Percentiles rank a stretch among this genome's conserved stretches.
These are phyloP conservation scores for Cutaneotrichosporon sp. DNA, from an alignment of 1,284 basidiomycete genomes.

Conservation along the genomic window DNA sequence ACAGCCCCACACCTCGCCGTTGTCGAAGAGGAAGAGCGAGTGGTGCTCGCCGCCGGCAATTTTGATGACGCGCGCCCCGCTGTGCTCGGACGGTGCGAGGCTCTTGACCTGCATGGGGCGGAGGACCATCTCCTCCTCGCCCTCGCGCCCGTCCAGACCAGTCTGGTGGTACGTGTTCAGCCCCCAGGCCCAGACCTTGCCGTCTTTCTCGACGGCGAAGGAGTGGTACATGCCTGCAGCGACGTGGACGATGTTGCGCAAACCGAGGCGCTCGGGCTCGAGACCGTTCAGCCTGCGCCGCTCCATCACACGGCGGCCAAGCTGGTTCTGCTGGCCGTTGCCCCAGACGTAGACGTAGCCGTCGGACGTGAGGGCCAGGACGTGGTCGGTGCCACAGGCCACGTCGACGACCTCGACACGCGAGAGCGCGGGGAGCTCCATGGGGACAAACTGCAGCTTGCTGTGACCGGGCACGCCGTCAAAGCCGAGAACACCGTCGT, in stretches of 20 bases:
- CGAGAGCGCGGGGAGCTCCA: slow-evolving; percentile 47
- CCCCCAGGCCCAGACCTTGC: slow-evolving; percentile 86
- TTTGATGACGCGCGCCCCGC: slow-evolving; percentile 61
- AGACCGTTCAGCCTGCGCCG: slow-evolving; percentile 72
- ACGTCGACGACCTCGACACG: slow-evolving; percentile 60
- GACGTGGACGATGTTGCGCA: slow-evolving; percentile 70
- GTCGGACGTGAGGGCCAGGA: slow-evolving; percentile 75
- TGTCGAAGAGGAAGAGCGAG: slow-evolving; percentile 75
- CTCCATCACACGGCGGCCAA: slow-evolving; percentile 77
- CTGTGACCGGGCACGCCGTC: slow-evolving; percentile 55
- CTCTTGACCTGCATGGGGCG: slow-evolving; percentile 64
- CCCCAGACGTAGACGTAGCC: slow-evolving; percentile 75
- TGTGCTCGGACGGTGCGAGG: slow-evolving; percentile 63
- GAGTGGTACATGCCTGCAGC: slow-evolving; percentile 80
- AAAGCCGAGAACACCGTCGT: slow-evolving; percentile 82
- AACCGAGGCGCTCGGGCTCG: slow-evolving; percentile 67
- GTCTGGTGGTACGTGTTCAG: slow-evolving; percentile 72
- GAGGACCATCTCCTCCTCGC: slow-evolving; percentile 56
- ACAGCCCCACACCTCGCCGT: slow-evolving; percentile 76
- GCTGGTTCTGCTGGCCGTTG: slow-evolving; percentile 77
- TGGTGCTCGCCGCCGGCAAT: slow-evolving; percentile 69
- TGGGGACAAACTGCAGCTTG: slow-evolving; percentile 50
- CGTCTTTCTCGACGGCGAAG: slow-evolving; percentile 78
- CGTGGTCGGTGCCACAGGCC: slow-evolving; percentile 77
- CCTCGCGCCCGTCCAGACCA: slow-evolving; percentile 47